Evolutionary conservation across 1,284 basidiomycete genomes (phyloP).

Genomic region (Boletus holoroseus): DNA sequence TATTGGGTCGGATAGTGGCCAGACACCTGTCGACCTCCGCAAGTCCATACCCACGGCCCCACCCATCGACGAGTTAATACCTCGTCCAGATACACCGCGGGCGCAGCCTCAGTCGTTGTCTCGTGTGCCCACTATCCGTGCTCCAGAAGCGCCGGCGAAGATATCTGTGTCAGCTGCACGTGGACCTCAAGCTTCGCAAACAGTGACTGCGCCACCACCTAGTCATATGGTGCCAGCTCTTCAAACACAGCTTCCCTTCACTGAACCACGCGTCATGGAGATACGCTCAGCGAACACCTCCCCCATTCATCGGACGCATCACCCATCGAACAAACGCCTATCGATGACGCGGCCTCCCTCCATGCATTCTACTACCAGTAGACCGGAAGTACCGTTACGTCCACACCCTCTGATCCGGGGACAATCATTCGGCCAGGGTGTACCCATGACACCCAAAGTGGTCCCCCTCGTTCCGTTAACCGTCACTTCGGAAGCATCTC

Average conservation of each 20-base stretch:
- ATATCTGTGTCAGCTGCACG: constrained; percentile 23
- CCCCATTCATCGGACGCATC: constrained; percentile 34
- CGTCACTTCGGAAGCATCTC: constrained; percentile 49
- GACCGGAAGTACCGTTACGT: constrained; percentile 41
- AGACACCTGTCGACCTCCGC: constrained; percentile 35
- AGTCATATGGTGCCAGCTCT: constrained; percentile 12
- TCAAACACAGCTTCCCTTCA: constrained; percentile 19
- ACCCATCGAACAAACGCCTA: constrained; percentile 29
- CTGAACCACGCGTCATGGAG: constrained; percentile 25
- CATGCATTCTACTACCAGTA: constrained; percentile 47
- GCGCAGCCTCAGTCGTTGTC: constrained; percentile 31
- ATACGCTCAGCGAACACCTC: constrained; percentile 42
- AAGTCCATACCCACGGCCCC: constrained; percentile 11
- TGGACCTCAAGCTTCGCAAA: constrained; percentile 21
- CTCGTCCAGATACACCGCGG: constrained; percentile 30
- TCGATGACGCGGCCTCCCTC: constrained; percentile 58
- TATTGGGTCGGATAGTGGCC: constrained; percentile 40
- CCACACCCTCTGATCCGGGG: constrained; percentile 74
- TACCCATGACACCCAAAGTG: constrained; percentile 40
- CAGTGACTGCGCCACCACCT: constrained; percentile 13
- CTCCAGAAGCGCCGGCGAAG: constrained; percentile 28
- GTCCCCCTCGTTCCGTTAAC: constrained; percentile 59
- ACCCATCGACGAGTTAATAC: constrained; percentile 17
- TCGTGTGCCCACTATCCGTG: constrained; percentile 33
- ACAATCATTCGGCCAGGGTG: constrained; percentile 50